These are phyloP conservation scores for Solanum ossicruentum DNA, from an alignment of 257 asterid species.

Conservation along the genomic window DNA sequence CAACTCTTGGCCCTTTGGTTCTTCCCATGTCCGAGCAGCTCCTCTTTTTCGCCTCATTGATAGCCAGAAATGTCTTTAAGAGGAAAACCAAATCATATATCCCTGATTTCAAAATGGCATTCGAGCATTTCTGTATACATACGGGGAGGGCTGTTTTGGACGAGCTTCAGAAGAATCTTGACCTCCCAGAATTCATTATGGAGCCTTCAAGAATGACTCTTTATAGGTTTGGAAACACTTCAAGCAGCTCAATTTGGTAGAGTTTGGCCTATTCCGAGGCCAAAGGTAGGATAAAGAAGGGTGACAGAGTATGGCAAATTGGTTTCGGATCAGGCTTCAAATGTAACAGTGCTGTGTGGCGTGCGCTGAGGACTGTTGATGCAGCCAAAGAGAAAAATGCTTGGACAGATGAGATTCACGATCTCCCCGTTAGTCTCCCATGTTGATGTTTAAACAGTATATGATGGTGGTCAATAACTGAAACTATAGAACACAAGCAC, in stretches of 20 bases:
- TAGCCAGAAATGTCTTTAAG: background rate
- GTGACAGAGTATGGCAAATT: constrained; percentile 15
- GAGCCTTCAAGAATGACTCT: constrained; percentile 14
- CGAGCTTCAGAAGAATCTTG: constrained; percentile 5
- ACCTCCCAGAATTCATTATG: background rate
- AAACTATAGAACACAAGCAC: background rate
- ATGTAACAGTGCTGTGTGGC: constrained; percentile 18
- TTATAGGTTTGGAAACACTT: constrained; percentile 11
- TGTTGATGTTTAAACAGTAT: background rate
- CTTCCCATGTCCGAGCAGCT: background rate
- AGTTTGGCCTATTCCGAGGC: constrained; percentile 12
- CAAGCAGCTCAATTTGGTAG: constrained; percentile 20
- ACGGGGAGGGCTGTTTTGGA: constrained; percentile 1
- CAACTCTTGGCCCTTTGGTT: constrained; percentile 3
- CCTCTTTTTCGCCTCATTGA: background rate
- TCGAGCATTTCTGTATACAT: background rate
- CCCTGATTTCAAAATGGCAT: constrained; percentile 12
- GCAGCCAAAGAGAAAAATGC: background rate
- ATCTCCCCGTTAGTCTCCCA: background rate
- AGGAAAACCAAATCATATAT: background rate
- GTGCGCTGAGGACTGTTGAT: background rate
- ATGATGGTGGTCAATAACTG: background rate
- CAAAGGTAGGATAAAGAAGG: constrained; percentile 12
- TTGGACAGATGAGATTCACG: background rate
- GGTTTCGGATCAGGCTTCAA: constrained; percentile 22